Base-by-base conservation (phyloP, 345 rosid genomes). In the Lepidium sativum region DNA sequence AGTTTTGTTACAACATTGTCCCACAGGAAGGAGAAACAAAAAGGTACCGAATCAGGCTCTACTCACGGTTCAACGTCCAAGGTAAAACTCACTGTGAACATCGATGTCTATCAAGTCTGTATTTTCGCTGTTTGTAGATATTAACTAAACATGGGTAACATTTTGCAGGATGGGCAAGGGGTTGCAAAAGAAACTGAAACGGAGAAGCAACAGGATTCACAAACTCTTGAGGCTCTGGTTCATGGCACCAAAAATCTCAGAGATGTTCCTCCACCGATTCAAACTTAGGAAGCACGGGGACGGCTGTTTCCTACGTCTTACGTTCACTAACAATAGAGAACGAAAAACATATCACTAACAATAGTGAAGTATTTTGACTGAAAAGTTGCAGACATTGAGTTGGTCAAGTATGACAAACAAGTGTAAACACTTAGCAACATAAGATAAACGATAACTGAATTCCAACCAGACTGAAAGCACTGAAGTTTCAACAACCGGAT, bases 181-280 rank as follows among this genome's bases (percentile, higher is more conserved):
- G 79, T 75, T 63, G 70, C 79, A 64, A 63, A 67, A 54, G 80
- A 65, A 52, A 63, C 38, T 55, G 81, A 68, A 59, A 65, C 35
- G 17, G 81, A 67, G 65, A 77, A 75, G 71, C 79, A 73, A 71
- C 67, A 63, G 12, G 84, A 81, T 66, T 62, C 73, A 47, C 65
- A n/a, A n/a, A n/a, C 86, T 0, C 69, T 92, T 6, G 96, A 89
- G 80, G 78, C 88, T 51, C 86, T 84, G 74, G 74, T 87, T 25
- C 90, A 92, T 74, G 98, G 98, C 14, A 83, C 81, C 4, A 69
- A 62, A 33, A 80, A 86, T 78, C 65, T 92, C 9, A 86, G 88
- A 75, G 88, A 86, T 45, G 82, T 63, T 3, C 97, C 98, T 33
- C 88, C 84, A 1, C 94, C 91, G 42, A 80, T 89, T 27, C 87